A percentile compares a stretch with the other conserved stretches of the same genome.
phyloP scores from a whole-genome alignment of 441 rosid genomes.

The Jatropha podagrica region DNA sequence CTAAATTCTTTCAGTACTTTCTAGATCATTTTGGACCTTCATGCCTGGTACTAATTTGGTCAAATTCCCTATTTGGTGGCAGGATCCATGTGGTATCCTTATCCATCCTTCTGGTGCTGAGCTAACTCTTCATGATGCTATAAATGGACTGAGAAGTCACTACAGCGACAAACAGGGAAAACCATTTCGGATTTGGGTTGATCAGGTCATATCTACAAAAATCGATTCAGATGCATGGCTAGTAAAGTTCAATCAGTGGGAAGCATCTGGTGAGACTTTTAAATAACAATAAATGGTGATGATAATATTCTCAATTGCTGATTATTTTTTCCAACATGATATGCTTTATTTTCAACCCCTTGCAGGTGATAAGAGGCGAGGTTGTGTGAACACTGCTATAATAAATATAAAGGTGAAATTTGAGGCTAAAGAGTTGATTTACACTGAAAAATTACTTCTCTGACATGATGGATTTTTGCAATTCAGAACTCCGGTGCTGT shows the following conservation, averaged over 20 bases:
- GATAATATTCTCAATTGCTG: neutral
- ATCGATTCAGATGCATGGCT: constrained; percentile 63
- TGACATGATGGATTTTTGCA: constrained; percentile 1
- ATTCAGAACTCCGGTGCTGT: constrained; percentile 21
- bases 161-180: constrained; percentile 82
- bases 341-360: neutral
- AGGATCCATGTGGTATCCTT: constrained; percentile 58
- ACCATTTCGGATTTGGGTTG: constrained; percentile 76
- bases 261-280: constrained; percentile 51
- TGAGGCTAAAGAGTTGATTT: constrained; percentile 1
- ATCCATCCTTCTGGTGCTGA: constrained; percentile 76
- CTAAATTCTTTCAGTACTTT: neutral
- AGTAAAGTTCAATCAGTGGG: constrained; percentile 72
- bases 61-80: constrained; percentile 25
- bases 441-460: neutral
- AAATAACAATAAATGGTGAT: neutral
- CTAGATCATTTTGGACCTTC: constrained; percentile 2
- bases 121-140: constrained; percentile 47
- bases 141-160: constrained; percentile 43
- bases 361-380: constrained; percentile 52
- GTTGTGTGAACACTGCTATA: constrained; percentile 53
- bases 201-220: constrained; percentile 54
- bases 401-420: constrained; percentile 53
- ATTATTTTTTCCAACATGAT: neutral
- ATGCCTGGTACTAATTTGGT: constrained; percentile 2